Evolutionary conservation across 257 asterid genomes (phyloP).

Genomic region (Solanum megistacrolobum): DNA sequence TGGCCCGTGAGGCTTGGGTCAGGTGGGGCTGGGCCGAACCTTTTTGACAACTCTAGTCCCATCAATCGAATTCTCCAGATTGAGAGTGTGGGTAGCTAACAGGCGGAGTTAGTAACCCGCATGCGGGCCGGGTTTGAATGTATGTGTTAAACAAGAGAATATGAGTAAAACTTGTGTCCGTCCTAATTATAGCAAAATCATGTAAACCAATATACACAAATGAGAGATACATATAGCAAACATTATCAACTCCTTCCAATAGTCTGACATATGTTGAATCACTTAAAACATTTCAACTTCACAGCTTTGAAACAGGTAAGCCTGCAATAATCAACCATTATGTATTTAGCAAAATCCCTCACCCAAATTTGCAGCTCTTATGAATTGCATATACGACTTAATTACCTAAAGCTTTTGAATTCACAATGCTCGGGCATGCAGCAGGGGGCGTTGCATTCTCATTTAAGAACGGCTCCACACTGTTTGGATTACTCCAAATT

Average conservation of each 20-base stretch:
- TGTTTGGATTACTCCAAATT: conserved; percentile 64
- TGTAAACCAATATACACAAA: not conserved
- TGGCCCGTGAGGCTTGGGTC: no score
- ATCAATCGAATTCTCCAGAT: no score
- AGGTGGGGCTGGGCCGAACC: not conserved
- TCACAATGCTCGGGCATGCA: conserved; percentile 91
- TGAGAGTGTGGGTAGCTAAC: no score
- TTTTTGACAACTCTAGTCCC: no score
- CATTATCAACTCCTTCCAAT: not conserved
- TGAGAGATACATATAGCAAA: not conserved
- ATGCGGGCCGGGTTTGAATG: no score
- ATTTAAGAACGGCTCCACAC: conserved; percentile 58
- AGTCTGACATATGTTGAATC: not conserved
- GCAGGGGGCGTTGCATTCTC: conserved; percentile 72
- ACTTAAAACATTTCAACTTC: not conserved
- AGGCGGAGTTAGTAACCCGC: no score
- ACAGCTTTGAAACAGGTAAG: conserved; percentile 68
- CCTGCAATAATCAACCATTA: conserved; percentile 24
- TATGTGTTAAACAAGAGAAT: not conserved
- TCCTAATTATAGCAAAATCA: not conserved
- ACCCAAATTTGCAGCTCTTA: not conserved
- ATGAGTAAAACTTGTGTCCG: not conserved
- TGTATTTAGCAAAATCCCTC: not conserved
- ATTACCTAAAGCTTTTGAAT: conserved; percentile 75
- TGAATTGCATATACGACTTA: not conserved